A percentile compares a stretch with the other conserved stretches of the same genome.
Conservation (phyloP, 1,284 basidiomycete species). For the Somion occarium region DNA sequence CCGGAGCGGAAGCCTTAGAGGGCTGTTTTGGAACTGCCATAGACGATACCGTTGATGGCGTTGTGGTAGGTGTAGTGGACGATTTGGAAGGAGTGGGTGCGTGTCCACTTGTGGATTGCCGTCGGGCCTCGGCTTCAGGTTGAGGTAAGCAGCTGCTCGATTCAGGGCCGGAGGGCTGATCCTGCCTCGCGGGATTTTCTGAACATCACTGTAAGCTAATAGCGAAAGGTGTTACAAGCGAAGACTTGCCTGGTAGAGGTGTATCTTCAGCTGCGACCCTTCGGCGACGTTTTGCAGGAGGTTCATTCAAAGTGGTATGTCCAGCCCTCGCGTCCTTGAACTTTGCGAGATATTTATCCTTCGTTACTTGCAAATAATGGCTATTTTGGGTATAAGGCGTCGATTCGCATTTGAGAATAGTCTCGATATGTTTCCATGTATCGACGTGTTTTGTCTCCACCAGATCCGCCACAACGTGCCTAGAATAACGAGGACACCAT, state of each 20-base stretch:
- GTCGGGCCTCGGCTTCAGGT: too few species aligned
- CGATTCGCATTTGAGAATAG: constrained; percentile 12
- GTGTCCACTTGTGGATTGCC: too few species aligned
- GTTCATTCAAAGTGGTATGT: not conserved
- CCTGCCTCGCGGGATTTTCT: too few species aligned
- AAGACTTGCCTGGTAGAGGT: not conserved
- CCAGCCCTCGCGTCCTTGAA: constrained; percentile 13
- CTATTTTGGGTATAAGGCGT: constrained; percentile 17
- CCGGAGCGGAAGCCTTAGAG: too few species aligned
- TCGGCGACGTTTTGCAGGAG: not conserved
- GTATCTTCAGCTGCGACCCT: not conserved
- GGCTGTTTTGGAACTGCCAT: too few species aligned
- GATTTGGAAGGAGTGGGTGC: too few species aligned
- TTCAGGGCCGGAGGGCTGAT: too few species aligned
- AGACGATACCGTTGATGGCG: too few species aligned
- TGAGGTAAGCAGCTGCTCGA: too few species aligned
- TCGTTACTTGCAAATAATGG: constrained; percentile 11
- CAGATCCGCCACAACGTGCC: constrained; percentile 9
- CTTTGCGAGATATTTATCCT: constrained; percentile 14
- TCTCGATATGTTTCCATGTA: constrained; percentile 7
- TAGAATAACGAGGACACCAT: constrained; percentile 4
- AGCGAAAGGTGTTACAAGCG: too few species aligned
- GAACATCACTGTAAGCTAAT: too few species aligned
- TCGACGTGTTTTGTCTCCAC: constrained; percentile 4
- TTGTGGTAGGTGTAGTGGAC: too few species aligned